Base-by-base conservation (phyloP, 805 yeast genomes). In the Schwanniomyces yamadae region DNA sequence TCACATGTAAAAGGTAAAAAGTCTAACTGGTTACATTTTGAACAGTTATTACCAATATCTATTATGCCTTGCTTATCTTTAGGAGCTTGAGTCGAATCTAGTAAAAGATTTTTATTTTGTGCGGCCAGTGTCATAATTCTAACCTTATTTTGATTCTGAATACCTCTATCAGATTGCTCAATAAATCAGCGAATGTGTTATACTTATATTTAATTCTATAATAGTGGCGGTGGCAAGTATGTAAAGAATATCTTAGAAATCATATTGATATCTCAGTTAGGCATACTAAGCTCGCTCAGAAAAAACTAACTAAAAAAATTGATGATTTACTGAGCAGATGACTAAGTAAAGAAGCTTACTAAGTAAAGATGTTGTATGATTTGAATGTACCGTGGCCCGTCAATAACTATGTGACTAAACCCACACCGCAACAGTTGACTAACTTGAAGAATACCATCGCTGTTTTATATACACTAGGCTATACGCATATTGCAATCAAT, bases 301-400 rank as follows among this genome's bases (percentile, higher is more conserved):
- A n/a, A n/a, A n/a, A n/a, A n/a, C n/a, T n/a, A n/a, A n/a, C n/a
- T n/a, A n/a, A n/a, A 22, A 22, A 22, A 22, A 9, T n/a, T n/a
- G 23, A 22, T 22, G 23, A 22, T n/a, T 16, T 16, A 10, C 17
- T 16, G 17, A 27, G 20, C 30, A 25, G 29, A 13, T 25, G 31
- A 14, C 20, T 19, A 16, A 16, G 24, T 19, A 33, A 13, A 9
- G 24, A 10, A n/a, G 12, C 23, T 2, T 11, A 25, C 6, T 27
- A 14, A 19, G 13, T 18, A 16, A 31, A 11, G 11, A 42, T 44
- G 50, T 31, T 55, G 49, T 66, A 79, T 40, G 95, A 85, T 58
- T 63, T 85, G 37, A 85, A 84, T 53, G 78, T 85, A 6, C 75
- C 78, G 11, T 84, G 89, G 84, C 93, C 93, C 0, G 75, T 71